Percentiles rank a stretch among this genome's conserved stretches.
Evolutionary conservation across 352 stramenopile genomes (phyloP).

Genomic region (Globisporangium takayamanum): DNA sequence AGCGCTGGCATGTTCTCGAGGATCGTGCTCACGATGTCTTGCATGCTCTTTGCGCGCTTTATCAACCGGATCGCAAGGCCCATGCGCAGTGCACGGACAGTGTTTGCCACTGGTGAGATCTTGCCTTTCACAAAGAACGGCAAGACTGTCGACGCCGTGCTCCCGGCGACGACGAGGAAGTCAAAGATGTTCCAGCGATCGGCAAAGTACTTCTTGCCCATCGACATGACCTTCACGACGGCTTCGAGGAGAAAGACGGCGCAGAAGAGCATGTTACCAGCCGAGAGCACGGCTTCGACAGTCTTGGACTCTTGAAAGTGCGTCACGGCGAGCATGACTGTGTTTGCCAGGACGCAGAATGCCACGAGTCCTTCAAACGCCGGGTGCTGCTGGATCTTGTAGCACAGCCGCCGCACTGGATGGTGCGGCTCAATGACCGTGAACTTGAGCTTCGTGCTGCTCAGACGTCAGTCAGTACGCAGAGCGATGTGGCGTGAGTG

Average conservation of each 20-base stretch:
- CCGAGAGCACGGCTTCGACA: conserved; percentile 11
- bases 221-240: conserved; percentile 53
- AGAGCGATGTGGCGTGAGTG: background rate
- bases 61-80: conserved; percentile 43
- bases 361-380: conserved; percentile 26
- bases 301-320: conserved; percentile 26
- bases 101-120: conserved; percentile 45
- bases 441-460: conserved; percentile 22
- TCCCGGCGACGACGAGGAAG: conserved; percentile 44
- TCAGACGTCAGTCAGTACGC: background rate
- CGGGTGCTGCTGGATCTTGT: conserved; percentile 24
- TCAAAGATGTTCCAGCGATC: conserved; percentile 72
- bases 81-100: conserved; percentile 60
- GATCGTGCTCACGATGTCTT: conserved; percentile 62
- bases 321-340: conserved; percentile 31
- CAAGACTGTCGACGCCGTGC: conserved; percentile 30
- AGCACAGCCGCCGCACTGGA: conserved; percentile 20
- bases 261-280: conserved; percentile 43
- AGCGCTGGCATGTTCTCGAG: conserved; percentile 69
- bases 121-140: conserved; percentile 30
- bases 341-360: conserved; percentile 32
- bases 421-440: conserved; percentile 21
- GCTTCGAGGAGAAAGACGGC: conserved; percentile 53
- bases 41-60: conserved; percentile 46
- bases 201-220: conserved; percentile 51